These are phyloP conservation scores for Tolypocladium sp. DNA, from an alignment of 2,329 filamentous ascomycete species.

Conservation along the genomic window DNA sequence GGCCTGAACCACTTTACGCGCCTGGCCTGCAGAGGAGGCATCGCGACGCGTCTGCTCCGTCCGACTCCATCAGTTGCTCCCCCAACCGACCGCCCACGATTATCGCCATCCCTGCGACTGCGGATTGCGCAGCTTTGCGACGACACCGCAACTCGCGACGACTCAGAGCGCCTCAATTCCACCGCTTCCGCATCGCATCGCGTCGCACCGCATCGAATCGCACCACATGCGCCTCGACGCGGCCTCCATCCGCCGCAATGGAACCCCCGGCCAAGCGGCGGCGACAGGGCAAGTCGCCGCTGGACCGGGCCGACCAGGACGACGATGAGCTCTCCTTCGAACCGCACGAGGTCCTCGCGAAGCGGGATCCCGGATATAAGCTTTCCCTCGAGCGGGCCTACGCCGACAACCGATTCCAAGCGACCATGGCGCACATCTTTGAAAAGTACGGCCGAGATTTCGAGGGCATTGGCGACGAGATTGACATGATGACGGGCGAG, in stretches of 20 bases:
- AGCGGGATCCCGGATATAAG: constrained; percentile 44
- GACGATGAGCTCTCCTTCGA: constrained; percentile 39
- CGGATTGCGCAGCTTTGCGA: not conserved
- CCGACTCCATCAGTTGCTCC: constrained; percentile 2
- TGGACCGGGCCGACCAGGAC: constrained; percentile 27
- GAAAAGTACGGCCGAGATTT: constrained; percentile 82
- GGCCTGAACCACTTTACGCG: constrained; percentile 8
- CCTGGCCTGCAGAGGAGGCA: too few species aligned
- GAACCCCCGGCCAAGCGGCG: constrained; percentile 52
- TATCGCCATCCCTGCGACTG: not conserved
- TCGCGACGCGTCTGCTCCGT: constrained; percentile 5
- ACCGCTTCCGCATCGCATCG: not conserved
- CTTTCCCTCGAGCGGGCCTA: constrained; percentile 53
- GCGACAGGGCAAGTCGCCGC: constrained; percentile 37
- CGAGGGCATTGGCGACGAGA: constrained; percentile 75
- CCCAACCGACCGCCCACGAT: constrained; percentile 1
- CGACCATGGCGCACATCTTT: constrained; percentile 82
- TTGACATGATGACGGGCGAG: constrained; percentile 71
- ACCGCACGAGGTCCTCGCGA: constrained; percentile 35
- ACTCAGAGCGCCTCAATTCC: not conserved
- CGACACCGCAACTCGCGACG: not conserved
- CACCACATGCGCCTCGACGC: constrained; percentile 3
- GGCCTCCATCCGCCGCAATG: constrained; percentile 28
- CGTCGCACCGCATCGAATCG: not conserved
- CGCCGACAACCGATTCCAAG: constrained; percentile 66